Evolutionary conservation across 495 filamentous ascomycete species (phyloP), one percentile per base, ranked within the genome.

Genomic region (Bacidia rubella): DNA sequence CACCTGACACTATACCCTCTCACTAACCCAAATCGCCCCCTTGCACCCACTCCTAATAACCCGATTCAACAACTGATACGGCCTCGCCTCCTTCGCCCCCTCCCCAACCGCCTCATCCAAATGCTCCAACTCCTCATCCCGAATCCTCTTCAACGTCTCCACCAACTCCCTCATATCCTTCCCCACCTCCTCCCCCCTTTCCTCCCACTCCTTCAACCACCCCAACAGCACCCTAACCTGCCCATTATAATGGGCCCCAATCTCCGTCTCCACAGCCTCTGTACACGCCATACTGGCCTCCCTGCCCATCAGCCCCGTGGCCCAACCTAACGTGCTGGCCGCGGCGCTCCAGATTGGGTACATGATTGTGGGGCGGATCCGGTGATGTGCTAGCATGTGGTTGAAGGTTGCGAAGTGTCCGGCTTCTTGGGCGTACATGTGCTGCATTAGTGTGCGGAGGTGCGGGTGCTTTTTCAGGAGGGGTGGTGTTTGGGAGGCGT

Each of bases 211-310:
- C 26, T 76, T 73, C 56, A 86, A 74, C 86, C 94, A 96, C 52
- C 79, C 77, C 25, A 97, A 61, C 61, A 98, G 70, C 38, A 75
- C 72, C 46, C 86, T 67, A 27, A 98, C 85, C 69, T 98, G 92
- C 39, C 80, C 82, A 65, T 98, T 98, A 64, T 98, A 98, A 66
- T 98, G 92, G 15, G 77, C 78, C 0, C 93, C 92, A 57, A 98
- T 98, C 72, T 97, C 92, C 25, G 93, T 98, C 71, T 98, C 92
- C 25, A 98, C 89, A 3, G 92, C 92, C 68, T 98, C 92, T 11
- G 92, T 98, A 63, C 92, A 98, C 21, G 93, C 92, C 92, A 98
- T 98, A 2, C 92, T 89, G 0, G 92, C 90, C 69, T 97, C 90
- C 38, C 85, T 78, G 0, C 93, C 89, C 74, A 97, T 74, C n/a